Evolutionary conservation across 768 basidiomycete species (phyloP).

Genomic region (Clavaria fumosa): DNA sequence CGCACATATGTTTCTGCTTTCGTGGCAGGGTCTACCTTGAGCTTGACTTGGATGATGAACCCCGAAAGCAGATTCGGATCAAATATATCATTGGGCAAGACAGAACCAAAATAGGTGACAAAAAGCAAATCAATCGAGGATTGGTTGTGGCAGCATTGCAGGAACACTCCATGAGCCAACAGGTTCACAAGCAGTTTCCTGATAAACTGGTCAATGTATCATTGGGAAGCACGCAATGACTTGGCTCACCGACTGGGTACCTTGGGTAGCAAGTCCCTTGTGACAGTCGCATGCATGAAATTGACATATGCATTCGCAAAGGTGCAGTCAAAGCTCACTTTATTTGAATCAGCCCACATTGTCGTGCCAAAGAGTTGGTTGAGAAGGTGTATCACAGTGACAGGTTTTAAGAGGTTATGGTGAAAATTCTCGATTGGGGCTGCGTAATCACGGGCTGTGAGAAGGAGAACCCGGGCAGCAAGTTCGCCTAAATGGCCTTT

Average conservation of each 20-base stretch:
- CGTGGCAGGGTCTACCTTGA: neutral
- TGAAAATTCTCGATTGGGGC: constrained; percentile 4
- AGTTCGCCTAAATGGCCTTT: constrained; percentile 12
- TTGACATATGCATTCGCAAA: constrained; percentile 10
- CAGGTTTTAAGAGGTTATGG: constrained; percentile 4
- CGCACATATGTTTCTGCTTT: neutral
- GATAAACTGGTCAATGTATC: neutral
- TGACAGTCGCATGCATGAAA: constrained; percentile 14
- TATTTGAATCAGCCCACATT: neutral
- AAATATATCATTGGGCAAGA: constrained; percentile 5
- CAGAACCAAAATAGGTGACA: constrained; percentile 7
- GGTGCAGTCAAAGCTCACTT: constrained; percentile 1
- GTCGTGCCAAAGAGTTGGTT: constrained; percentile 3
- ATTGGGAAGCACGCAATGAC: neutral
- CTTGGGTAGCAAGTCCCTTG: constrained; percentile 9
- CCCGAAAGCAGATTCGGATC: constrained; percentile 9
- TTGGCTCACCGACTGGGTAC: constrained; percentile 6
- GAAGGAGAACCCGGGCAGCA: constrained; percentile 8
- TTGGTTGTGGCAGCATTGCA: constrained; percentile 11
- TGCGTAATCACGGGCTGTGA: constrained; percentile 9
- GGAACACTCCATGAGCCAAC: constrained; percentile 10
- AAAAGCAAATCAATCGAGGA: constrained; percentile 9
- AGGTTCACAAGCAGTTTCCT: constrained; percentile 11
- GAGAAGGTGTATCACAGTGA: constrained; percentile 1
- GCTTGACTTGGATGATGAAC: constrained; percentile 6